These are phyloP conservation scores for Blastobotrys indianensis DNA, from an alignment of 1,139 yeast species.

Conservation along the genomic window DNA sequence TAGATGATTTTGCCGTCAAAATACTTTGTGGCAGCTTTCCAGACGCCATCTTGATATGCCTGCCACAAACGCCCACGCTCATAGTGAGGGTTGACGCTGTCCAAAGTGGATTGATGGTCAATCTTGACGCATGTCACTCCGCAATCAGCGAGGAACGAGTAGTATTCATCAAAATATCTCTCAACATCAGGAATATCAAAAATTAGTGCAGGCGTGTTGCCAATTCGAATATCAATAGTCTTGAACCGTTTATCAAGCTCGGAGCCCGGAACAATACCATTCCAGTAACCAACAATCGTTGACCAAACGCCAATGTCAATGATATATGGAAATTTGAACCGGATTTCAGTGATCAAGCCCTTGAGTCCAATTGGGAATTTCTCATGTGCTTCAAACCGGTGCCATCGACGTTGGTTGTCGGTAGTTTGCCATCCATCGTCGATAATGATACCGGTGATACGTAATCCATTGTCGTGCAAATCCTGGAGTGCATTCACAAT, in stretches of 20 bases:
- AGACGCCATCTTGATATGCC: slow-evolving; percentile 27
- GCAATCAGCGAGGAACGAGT: slow-evolving; percentile 21
- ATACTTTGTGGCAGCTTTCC: slow-evolving; percentile 19
- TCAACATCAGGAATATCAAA: slow-evolving; percentile 14
- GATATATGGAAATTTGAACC: slow-evolving; percentile 27
- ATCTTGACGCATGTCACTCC: slow-evolving; percentile 30
- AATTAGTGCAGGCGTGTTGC: slow-evolving; percentile 9
- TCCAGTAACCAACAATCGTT: slow-evolving; percentile 32
- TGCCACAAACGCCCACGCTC: slow-evolving; percentile 19
- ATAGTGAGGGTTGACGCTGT: slow-evolving; percentile 20
- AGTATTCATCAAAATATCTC: slow-evolving; percentile 28
- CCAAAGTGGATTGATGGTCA: slow-evolving; percentile 29
- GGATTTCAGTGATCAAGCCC: slow-evolving; percentile 22
- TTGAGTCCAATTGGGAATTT: slow-evolving; percentile 29
- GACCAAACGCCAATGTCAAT: slow-evolving; percentile 32
- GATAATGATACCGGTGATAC: slow-evolving; percentile 25
- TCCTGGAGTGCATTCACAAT: slow-evolving; percentile 24
- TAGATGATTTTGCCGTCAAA: slow-evolving; percentile 28
- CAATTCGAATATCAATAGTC: slow-evolving; percentile 12
- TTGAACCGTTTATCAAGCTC: slow-evolving; percentile 20
- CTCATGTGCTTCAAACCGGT: slow-evolving; percentile 22
- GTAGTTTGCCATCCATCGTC: slow-evolving; percentile 34
- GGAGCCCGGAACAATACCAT: slow-evolving; percentile 27
- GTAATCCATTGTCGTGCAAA: slow-evolving; percentile 22
- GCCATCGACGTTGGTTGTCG: slow-evolving; percentile 22